Conservation (phyloP, 495 filamentous ascomycete species). For the Lichina pygmaea region DNA sequence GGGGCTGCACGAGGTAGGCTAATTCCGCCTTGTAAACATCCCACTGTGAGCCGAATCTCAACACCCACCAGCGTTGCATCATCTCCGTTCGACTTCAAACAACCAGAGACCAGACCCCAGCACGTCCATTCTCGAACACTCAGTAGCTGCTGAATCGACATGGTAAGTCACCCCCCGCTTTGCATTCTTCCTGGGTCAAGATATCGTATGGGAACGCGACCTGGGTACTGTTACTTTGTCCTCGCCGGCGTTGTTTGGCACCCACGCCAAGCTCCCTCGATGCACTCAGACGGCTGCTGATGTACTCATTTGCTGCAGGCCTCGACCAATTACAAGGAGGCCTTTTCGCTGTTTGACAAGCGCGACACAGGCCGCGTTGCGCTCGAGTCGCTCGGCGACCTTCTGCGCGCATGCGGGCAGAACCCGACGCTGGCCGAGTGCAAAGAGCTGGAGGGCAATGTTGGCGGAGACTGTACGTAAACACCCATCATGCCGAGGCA, state of each 20-base stretch:
- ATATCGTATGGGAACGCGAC: neutral
- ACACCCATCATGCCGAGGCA: neutral
- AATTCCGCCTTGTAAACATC: no score
- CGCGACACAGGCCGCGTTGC: slow-evolving; percentile 77
- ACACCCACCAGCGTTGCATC: no score
- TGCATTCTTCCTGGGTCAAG: neutral
- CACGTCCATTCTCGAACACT: no score
- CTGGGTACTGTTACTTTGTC: neutral
- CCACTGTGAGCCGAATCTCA: no score
- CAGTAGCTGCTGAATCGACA: no score
- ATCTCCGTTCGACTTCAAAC: no score
- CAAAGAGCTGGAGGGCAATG: slow-evolving; percentile 56
- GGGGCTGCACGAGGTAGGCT: no score
- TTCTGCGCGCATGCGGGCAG: slow-evolving; percentile 88
- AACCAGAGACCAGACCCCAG: no score
- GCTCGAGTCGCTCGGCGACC: slow-evolving; percentile 66
- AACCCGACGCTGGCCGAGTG: slow-evolving; percentile 92
- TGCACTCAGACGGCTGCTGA: neutral
- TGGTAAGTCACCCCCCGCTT: no score
- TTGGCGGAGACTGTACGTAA: slow-evolving; percentile 69
- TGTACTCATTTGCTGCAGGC: slow-evolving; percentile 26
- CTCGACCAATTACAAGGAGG: slow-evolving; percentile 99
- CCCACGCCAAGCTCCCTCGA: neutral
- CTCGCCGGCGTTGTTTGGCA: neutral
- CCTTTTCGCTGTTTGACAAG: slow-evolving; percentile 97